Evolutionary conservation across 1,284 basidiomycete genomes (phyloP).

Genomic region (Fomitopsis palustris): DNA sequence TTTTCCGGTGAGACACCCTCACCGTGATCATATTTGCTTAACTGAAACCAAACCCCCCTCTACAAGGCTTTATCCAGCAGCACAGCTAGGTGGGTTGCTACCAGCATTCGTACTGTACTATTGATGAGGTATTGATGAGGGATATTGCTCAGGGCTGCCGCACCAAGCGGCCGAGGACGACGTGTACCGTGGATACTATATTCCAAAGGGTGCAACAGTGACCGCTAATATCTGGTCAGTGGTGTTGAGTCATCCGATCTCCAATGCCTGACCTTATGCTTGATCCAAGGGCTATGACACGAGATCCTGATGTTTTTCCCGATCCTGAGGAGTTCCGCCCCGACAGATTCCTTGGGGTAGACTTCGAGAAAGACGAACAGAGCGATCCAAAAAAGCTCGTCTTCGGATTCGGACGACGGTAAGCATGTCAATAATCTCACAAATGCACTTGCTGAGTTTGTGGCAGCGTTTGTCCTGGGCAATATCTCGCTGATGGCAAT

Average conservation of each 20-base stretch:
- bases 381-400: slow-evolving; percentile 11
- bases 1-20: slow-evolving; percentile 6
- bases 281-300: not conserved
- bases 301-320: slow-evolving; percentile 15
- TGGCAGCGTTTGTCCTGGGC: slow-evolving; percentile 18
- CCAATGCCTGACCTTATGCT: not conserved
- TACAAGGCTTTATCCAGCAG: no score
- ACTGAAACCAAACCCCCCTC: no score
- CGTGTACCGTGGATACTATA: slow-evolving; percentile 18
- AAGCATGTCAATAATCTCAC: not conserved
- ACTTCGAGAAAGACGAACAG: not conserved
- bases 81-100: no score
- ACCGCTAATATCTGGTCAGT: slow-evolving; percentile 25
- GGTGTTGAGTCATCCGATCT: not conserved
- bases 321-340: slow-evolving; percentile 18
- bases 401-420: slow-evolving; percentile 25
- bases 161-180: slow-evolving; percentile 18
- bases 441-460: not conserved
- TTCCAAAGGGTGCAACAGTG: slow-evolving; percentile 21
- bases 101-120: no score
- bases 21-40: no score
- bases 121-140: no score
- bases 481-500: slow-evolving; percentile 19
- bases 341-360: slow-evolving; percentile 18
- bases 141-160: slow-evolving; percentile 14